Conservation (phyloP, 2,329 filamentous ascomycete species). For the Dactylellina cionopaga region DNA sequence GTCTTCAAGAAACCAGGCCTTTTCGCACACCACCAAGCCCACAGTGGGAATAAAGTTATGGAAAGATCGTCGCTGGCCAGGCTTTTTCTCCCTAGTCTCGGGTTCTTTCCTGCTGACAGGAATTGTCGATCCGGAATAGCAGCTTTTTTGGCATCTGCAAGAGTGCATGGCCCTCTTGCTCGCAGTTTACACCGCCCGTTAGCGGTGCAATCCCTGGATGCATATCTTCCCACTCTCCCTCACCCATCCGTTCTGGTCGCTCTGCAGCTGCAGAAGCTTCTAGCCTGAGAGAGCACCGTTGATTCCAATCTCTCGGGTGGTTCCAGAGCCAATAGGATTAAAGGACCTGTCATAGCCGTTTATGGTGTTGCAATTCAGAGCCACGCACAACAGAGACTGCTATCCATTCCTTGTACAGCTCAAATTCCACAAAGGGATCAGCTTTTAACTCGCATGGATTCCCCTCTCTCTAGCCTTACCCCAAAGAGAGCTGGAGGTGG, state of each 20-base stretch:
- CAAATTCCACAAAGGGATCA: slow-evolving; percentile 5
- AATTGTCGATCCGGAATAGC: slow-evolving; percentile 16
- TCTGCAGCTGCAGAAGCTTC: slow-evolving; percentile 48
- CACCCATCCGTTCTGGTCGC: slow-evolving; percentile 34
- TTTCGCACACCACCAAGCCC: slow-evolving; percentile 4
- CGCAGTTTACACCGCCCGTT: slow-evolving; percentile 5
- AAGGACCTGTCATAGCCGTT: slow-evolving; percentile 14
- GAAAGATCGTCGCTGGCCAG: slow-evolving; percentile 20
- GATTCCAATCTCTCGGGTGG: background rate
- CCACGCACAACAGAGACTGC: slow-evolving; percentile 5
- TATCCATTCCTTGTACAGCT: background rate
- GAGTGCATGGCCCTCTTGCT: background rate
- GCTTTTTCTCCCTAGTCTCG: slow-evolving; percentile 5
- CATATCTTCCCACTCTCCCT: slow-evolving; percentile 9
- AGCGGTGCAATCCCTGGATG: slow-evolving; percentile 29
- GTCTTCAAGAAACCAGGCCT: slow-evolving; percentile 18
- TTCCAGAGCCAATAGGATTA: slow-evolving; percentile 29
- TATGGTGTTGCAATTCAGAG: slow-evolving; percentile 40
- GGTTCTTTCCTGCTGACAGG: slow-evolving; percentile 14
- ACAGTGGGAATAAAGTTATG: slow-evolving; percentile 40
- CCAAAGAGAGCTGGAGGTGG: background rate
- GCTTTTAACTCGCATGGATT: slow-evolving; percentile 1
- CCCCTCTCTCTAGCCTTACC: background rate
- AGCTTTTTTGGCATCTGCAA: slow-evolving; percentile 17
- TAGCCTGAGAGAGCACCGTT: slow-evolving; percentile 8